These are phyloP conservation scores for Massariosphaeria phaeospora DNA, from an alignment of 495 filamentous ascomycete species.

Conservation along the genomic window DNA sequence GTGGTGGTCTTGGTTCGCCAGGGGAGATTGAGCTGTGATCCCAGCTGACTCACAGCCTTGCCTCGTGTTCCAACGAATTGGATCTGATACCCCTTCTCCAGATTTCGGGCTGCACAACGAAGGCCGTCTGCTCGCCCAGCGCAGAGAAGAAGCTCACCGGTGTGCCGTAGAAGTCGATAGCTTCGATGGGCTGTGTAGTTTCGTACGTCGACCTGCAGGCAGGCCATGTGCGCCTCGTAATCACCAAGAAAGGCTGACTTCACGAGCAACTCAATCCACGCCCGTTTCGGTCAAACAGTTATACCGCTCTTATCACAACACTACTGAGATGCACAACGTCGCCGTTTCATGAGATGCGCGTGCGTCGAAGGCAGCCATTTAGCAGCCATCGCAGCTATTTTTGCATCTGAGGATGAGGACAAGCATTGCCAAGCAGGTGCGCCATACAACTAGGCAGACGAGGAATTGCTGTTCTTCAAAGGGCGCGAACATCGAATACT, in stretches of 20 bases:
- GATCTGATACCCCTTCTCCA: conserved; percentile 5
- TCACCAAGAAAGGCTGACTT: conserved; percentile 5
- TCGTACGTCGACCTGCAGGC: conserved; percentile 30
- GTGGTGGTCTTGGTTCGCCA: neutral
- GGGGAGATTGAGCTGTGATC: conserved; percentile 8
- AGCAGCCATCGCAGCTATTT: conserved; percentile 13
- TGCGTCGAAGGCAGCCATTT: neutral
- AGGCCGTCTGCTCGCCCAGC: neutral
- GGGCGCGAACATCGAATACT: too few relatives aligned
- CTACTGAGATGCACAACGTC: neutral
- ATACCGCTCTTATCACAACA: neutral
- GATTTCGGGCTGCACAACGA: conserved; percentile 9
- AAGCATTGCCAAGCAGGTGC: conserved; percentile 19
- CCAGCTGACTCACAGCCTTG: conserved; percentile 30
- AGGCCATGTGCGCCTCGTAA: conserved; percentile 15
- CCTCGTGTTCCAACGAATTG: conserved; percentile 17
- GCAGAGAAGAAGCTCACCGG: conserved; percentile 15
- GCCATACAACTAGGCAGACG: neutral
- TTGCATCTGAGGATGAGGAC: conserved; percentile 3
- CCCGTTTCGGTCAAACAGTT: neutral
- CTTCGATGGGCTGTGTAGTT: conserved; percentile 14
- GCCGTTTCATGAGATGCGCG: conserved; percentile 19
- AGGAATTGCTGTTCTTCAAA: neutral
- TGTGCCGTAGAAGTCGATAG: neutral
- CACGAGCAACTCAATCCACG: conserved; percentile 7